Evolutionary conservation across 345 rosid genomes (phyloP), one percentile per base, ranked within the genome.

Genomic region (Euphorbia pulcherrima): DNA sequence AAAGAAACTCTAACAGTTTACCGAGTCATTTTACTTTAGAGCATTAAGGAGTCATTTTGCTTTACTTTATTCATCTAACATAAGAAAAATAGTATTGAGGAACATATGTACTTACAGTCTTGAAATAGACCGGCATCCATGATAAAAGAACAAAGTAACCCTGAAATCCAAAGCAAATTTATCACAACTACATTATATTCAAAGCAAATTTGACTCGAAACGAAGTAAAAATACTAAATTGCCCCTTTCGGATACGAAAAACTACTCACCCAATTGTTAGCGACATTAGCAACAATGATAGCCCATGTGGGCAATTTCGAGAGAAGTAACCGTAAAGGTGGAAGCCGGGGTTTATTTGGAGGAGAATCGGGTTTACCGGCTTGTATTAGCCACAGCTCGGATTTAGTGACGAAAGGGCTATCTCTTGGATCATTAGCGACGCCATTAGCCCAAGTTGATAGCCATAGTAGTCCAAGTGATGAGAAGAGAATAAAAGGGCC

Each of bases 111-210:
- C 83, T 74, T 75, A 90, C 99, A 2, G 92, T 88, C 67, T 85
- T 89, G 90, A 94, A 89, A 78, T 94, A 94, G 65, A 87, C 86
- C 46, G 99, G 99, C 97, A 94, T 94, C 97, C 97, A 94, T 28
- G 97, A 84, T 48, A 94, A 95, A 59, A 94, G 96, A 78, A 94
- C 97, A 62, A 94, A 94, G 65, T 94, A 94, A 54, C 99, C 99
- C 99, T 94, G 88, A 40, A 23, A 79, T 37, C 48, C 64, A 58
- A 18, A 64, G 37, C 47, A 83, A 10, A 47, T 35, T 39, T 33
- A 20, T 9, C n/a, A 44, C 10, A 9, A 52, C 65, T 37, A 75
- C 37, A 23, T 16, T n/a, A n/a, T n/a, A n/a, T n/a, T n/a, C n/a
- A n/a, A n/a, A 6, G 4, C 6, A 21, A 29, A 63, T 37, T 17